phyloP scores from a whole-genome alignment of 345 rosid species.

The Erucastrum elatum region DNA sequence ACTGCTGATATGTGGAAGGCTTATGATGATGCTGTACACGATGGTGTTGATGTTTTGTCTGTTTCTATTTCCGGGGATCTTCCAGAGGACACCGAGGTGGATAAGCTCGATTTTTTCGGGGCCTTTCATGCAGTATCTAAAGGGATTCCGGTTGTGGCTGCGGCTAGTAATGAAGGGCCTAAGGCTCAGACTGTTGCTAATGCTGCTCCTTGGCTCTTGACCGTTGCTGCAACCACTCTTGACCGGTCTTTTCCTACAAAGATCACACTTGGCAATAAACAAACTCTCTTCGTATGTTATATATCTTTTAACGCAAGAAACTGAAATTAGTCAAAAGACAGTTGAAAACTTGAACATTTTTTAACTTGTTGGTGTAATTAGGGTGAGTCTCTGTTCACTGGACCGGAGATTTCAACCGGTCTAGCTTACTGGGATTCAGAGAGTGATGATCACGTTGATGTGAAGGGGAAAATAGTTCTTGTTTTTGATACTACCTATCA shows the following conservation, averaged over 20 bases:
- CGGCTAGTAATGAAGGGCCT: constrained; percentile 38
- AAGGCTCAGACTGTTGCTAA: constrained; percentile 45
- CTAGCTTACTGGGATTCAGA: neutral
- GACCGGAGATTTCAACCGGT: constrained; percentile 27
- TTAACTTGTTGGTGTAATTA: constrained; percentile 19
- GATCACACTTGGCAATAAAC: constrained; percentile 38
- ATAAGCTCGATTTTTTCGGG: constrained; percentile 23
- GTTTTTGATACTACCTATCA: neutral
- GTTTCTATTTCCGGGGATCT: constrained; percentile 40
- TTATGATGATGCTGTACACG: constrained; percentile 55
- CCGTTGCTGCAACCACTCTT: constrained; percentile 50
- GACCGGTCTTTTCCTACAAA: constrained; percentile 51
- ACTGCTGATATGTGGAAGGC: constrained; percentile 52
- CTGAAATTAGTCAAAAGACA: neutral
- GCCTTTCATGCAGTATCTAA: constrained; percentile 50
- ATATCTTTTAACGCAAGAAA: neutral
- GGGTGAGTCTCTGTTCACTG: constrained; percentile 37
- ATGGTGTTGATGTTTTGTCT: constrained; percentile 53
- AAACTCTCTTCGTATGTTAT: constrained; percentile 29
- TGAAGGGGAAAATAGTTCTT: constrained; percentile 33
- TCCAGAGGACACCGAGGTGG: constrained; percentile 43
- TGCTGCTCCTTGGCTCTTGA: constrained; percentile 50
- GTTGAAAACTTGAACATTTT: neutral
- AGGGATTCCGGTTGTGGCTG: constrained; percentile 43
- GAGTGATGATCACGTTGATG: constrained; percentile 1